phyloP scores from a whole-genome alignment of 2,329 filamentous ascomycete genomes.

The Trematosphaeria pertusa region DNA sequence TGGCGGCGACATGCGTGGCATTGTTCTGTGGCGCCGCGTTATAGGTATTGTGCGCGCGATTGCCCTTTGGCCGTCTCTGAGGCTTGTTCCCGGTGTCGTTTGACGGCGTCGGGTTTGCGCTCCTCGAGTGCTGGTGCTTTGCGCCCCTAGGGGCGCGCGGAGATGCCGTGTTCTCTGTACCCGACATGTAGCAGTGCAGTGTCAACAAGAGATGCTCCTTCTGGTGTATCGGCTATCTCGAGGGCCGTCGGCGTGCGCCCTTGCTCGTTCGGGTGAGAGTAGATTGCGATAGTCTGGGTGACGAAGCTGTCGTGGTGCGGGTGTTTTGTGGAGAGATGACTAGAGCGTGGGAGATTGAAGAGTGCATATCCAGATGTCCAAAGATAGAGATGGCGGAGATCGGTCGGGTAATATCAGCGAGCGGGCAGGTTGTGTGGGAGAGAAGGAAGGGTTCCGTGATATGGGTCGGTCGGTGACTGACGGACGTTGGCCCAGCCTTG shows the following conservation, averaged over 20 bases:
- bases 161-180: slow-evolving; percentile 38
- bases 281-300: slow-evolving; percentile 28
- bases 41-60: slow-evolving; percentile 40
- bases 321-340: slow-evolving; percentile 28
- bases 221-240: slow-evolving; percentile 27
- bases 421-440: neutral
- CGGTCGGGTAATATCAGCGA: slow-evolving; percentile 7
- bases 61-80: slow-evolving; percentile 39
- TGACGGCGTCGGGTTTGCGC: slow-evolving; percentile 34
- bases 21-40: slow-evolving; percentile 27
- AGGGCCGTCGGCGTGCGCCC: slow-evolving; percentile 33
- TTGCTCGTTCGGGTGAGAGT: slow-evolving; percentile 21
- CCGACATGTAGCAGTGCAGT: slow-evolving; percentile 39
- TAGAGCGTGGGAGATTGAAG: slow-evolving; percentile 33
- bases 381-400: slow-evolving; percentile 31
- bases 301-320: slow-evolving; percentile 26
- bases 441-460: neutral
- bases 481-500: slow-evolving; percentile 8
- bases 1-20: slow-evolving; percentile 10
- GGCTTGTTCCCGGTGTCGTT: slow-evolving; percentile 33
- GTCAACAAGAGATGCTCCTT: slow-evolving; percentile 2
- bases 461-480: neutral
- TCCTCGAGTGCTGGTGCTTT: slow-evolving; percentile 41
- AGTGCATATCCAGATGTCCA: slow-evolving; percentile 43
- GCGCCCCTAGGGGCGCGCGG: slow-evolving; percentile 40